Percentiles rank a stretch among this genome's conserved stretches.
phyloP scores from a whole-genome alignment of 805 yeast genomes.

The Hanseniaspora hatyaiensis region DNA sequence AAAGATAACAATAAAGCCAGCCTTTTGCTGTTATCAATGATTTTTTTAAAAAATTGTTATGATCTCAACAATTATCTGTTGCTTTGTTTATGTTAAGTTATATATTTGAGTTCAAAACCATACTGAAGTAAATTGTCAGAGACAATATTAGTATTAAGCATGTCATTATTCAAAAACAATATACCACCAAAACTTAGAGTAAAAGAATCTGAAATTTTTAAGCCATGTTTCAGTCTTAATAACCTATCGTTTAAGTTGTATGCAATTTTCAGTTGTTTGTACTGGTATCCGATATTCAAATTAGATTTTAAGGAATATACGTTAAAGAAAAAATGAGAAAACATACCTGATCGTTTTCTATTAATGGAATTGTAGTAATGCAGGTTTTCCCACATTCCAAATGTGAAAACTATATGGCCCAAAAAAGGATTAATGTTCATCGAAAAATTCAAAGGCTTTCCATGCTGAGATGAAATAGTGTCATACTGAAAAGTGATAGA shows the following conservation, averaged over 20 bases:
- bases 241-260: constrained; percentile 36
- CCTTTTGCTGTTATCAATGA: too few species aligned
- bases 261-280: constrained; percentile 10
- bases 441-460: constrained; percentile 76
- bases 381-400: constrained; percentile 16
- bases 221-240: constrained; percentile 44
- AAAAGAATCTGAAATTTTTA: constrained; percentile 17
- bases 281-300: constrained; percentile 54
- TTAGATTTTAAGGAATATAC: constrained; percentile 82
- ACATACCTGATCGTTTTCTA: constrained; percentile 65
- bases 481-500: constrained; percentile 79
- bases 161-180: constrained; percentile 9
- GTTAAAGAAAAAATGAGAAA: constrained; percentile 81
- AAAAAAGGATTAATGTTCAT: constrained; percentile 76
- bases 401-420: constrained; percentile 81
- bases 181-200: constrained; percentile 16
- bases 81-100: constrained; percentile 15
- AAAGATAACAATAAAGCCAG: too few species aligned
- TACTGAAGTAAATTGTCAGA: constrained; percentile 20
- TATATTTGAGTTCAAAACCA: constrained; percentile 28
- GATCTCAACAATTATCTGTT: too few species aligned
- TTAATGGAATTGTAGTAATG: constrained; percentile 43
- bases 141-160: not conserved
- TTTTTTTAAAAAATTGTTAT: too few species aligned
- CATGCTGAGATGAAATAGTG: constrained; percentile 46